Base-by-base conservation (phyloP, 202 grass and related monocot genomes). In the Setaria italica region DNA sequence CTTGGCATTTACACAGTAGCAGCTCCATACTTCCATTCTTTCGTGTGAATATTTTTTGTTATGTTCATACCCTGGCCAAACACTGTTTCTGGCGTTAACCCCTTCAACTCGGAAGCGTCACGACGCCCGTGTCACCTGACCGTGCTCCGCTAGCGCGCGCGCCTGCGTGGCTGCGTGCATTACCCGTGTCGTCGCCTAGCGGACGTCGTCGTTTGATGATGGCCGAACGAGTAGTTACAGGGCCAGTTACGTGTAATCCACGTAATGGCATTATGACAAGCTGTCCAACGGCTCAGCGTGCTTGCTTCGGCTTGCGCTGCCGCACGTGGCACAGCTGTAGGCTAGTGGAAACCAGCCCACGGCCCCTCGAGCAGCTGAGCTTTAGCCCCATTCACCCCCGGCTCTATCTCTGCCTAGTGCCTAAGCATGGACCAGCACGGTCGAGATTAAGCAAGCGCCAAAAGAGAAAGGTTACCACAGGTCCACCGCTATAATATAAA, bases 251-350 rank as follows among this genome's bases (percentile, higher is more conserved):
- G 72, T 85, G 82, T 48, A 47, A 32, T 78, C 87, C 53, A 81
- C 77, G 78, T 77, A 76, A 78, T 72, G 37, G 13, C 83, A 11
- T 56, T 37, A 81, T 16, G 45, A 81, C 62, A 12, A 78, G 78
- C 78, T 67, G 79, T 67, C 65, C 73, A 67, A 21, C 69, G 29
- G 39, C 32, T 32, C 60, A 0, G 60, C 60, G 59, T 3, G 78
- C 58, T 64, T 5, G 32, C 17, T 43, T 45, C 59, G 1, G 20
- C 20, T 57, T 4, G 54, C 78, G 47, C 83, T 21, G 64, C 7
- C 34, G 74, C 79, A 60, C 59, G 72, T 90, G 88, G 69, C 79
- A 62, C 58, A 81, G 82, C 71, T 82, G 72, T 70, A 32, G 37
- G 42, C 16, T 12, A 53, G 84, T 79, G 79, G 79, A 48, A 78